These are phyloP conservation scores for Solanum rostratum DNA, from an alignment of 257 asterid species.

Conservation along the genomic window DNA sequence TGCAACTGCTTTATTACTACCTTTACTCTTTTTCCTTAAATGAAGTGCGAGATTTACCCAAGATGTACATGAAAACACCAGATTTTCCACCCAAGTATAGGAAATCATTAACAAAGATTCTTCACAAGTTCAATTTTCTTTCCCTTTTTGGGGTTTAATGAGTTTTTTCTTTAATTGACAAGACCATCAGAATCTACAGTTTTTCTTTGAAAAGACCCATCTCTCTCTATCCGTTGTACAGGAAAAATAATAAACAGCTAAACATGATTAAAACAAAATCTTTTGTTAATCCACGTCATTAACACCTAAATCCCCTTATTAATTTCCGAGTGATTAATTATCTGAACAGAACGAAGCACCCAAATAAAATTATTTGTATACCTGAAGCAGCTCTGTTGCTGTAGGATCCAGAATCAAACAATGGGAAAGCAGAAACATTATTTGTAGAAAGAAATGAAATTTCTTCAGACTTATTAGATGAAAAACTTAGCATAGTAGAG, in stretches of 20 bases:
- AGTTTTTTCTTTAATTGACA: slow-evolving; percentile 8
- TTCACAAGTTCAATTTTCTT: neutral
- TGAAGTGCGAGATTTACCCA: neutral
- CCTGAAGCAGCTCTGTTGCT: slow-evolving; percentile 12
- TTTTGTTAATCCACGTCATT: neutral
- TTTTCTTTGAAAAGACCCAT: slow-evolving; percentile 7
- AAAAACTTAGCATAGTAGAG: slow-evolving; percentile 9
- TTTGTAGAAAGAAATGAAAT: neutral
- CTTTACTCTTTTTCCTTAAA: neutral
- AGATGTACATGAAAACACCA: neutral
- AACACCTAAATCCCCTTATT: neutral
- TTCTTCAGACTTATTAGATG: slow-evolving; percentile 6
- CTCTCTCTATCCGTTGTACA: neutral
- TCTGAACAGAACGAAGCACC: neutral
- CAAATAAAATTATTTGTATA: neutral
- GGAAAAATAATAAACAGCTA: neutral
- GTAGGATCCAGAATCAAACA: slow-evolving; percentile 10
- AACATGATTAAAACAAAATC: slow-evolving; percentile 2
- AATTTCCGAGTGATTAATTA: neutral
- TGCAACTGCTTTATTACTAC: neutral
- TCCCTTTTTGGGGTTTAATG: neutral
- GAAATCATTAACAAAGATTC: neutral
- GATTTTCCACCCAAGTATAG: neutral
- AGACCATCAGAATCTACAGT: slow-evolving; percentile 3
- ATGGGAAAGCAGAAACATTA: slow-evolving; percentile 9